Evolutionary conservation across 768 basidiomycete genomes (phyloP).

Genomic region (Hygrocybe punicea): DNA sequence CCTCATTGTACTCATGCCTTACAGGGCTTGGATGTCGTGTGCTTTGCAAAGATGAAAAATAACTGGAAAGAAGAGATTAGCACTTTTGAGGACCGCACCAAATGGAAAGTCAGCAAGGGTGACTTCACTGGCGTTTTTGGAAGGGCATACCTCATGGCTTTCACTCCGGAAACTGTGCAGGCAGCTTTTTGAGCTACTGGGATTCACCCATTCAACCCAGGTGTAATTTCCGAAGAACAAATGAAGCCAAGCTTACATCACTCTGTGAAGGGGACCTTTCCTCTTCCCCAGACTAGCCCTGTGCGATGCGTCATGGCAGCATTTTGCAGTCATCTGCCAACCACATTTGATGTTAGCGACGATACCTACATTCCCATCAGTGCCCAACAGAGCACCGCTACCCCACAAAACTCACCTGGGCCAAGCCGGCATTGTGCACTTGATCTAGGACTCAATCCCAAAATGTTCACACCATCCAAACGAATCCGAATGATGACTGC

Average conservation of each 20-base stretch:
- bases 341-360: neutral
- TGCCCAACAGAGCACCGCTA: neutral
- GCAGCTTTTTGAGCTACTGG: slow-evolving; percentile 23
- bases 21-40: slow-evolving; percentile 45
- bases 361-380: neutral
- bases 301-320: slow-evolving; percentile 16
- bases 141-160: slow-evolving; percentile 6
- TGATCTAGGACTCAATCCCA: slow-evolving; percentile 4
- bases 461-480: slow-evolving; percentile 19
- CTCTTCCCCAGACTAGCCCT: slow-evolving; percentile 23
- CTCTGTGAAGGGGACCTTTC: slow-evolving; percentile 13
- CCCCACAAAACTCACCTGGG: neutral
- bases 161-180: slow-evolving; percentile 9
- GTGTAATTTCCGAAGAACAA: slow-evolving; percentile 18
- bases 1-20: slow-evolving; percentile 40
- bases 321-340: neutral
- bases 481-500: slow-evolving; percentile 17
- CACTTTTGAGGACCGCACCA: slow-evolving; percentile 12
- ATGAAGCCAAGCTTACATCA: slow-evolving; percentile 22
- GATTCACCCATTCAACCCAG: slow-evolving; percentile 18
- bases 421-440: neutral
- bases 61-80: neutral
- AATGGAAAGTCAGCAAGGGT: slow-evolving; percentile 12
- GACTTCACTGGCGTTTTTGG: slow-evolving; percentile 22
- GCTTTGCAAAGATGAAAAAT: slow-evolving; percentile 40